These are phyloP conservation scores for Leucosporidium scottii DNA, from an alignment of 768 basidiomycete species.

Conservation along the genomic window DNA sequence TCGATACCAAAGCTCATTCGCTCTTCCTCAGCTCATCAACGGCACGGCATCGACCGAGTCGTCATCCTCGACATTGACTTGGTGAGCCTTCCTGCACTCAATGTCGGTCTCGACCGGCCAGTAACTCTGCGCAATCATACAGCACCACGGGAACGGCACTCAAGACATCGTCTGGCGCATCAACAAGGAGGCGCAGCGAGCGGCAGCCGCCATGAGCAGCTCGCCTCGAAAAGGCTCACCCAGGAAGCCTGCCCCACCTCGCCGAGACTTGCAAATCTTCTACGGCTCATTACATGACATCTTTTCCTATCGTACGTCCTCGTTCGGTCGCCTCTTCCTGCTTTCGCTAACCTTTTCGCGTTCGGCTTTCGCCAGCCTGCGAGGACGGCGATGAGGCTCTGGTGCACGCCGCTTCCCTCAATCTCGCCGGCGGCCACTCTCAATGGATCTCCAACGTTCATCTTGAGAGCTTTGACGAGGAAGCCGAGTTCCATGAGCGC, in stretches of 20 bases:
- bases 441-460: constrained; percentile 85
- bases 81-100: not conserved
- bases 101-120: no score
- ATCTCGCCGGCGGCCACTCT: constrained; percentile 68
- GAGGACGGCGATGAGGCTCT: constrained; percentile 73
- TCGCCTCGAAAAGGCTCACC: constrained; percentile 27
- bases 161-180: constrained; percentile 86
- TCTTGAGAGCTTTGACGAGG: constrained; percentile 62
- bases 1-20: not conserved
- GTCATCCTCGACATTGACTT: constrained; percentile 89
- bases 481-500: constrained; percentile 65
- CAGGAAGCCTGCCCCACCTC: constrained; percentile 41
- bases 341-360: not conserved
- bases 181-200: constrained; percentile 46
- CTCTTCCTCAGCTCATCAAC: constrained; percentile 62
- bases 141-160: constrained; percentile 73
- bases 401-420: constrained; percentile 80
- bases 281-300: constrained; percentile 95
- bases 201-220: constrained; percentile 39
- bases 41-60: constrained; percentile 66
- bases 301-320: constrained; percentile 42
- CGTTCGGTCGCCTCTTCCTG: not conserved
- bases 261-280: constrained; percentile 53
- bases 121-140: not conserved
- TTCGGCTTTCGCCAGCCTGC: not conserved